phyloP scores from a whole-genome alignment of 2,329 filamentous ascomycete species.

The Alternaria novae-zelandiae region DNA sequence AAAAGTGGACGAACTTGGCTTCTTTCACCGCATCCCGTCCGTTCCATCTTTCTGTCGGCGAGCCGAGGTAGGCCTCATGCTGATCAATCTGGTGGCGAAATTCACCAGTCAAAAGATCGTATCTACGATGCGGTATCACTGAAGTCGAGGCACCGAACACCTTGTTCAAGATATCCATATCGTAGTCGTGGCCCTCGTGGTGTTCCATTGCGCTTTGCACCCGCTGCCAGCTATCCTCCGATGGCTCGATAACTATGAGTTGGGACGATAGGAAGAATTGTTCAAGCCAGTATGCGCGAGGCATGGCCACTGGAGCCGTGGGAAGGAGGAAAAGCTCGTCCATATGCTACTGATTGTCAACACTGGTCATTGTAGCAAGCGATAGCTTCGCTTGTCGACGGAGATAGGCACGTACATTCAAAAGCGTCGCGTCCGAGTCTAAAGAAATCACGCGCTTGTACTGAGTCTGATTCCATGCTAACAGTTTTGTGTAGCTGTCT shows the following conservation, averaged over 20 bases:
- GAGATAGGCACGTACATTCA: no score
- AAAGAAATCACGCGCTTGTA: no score
- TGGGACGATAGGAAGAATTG: constrained; percentile 58
- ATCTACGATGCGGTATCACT: neutral
- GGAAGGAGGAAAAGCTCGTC: constrained; percentile 73
- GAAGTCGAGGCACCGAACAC: neutral
- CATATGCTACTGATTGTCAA: constrained; percentile 54
- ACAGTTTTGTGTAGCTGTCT: no score
- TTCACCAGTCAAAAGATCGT: neutral
- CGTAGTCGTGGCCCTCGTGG: constrained; percentile 9
- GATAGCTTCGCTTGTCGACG: no score
- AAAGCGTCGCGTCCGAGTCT: no score
- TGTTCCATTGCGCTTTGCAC: constrained; percentile 25
- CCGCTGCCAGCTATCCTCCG: constrained; percentile 54
- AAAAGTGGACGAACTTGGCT: constrained; percentile 69
- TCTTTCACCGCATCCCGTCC: no score
- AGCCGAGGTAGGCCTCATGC: constrained; percentile 52
- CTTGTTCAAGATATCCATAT: neutral
- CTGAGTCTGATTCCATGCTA: no score
- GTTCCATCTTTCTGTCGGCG: constrained; percentile 56
- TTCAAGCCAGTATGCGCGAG: constrained; percentile 72
- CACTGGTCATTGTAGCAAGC: no score
- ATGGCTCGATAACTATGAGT: constrained; percentile 66
- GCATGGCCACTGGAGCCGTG: constrained; percentile 64
- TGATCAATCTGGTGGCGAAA: no score